Evolutionary conservation across 2,329 filamentous ascomycete species (phyloP).

Genomic region (Alternaria ethzedia): DNA sequence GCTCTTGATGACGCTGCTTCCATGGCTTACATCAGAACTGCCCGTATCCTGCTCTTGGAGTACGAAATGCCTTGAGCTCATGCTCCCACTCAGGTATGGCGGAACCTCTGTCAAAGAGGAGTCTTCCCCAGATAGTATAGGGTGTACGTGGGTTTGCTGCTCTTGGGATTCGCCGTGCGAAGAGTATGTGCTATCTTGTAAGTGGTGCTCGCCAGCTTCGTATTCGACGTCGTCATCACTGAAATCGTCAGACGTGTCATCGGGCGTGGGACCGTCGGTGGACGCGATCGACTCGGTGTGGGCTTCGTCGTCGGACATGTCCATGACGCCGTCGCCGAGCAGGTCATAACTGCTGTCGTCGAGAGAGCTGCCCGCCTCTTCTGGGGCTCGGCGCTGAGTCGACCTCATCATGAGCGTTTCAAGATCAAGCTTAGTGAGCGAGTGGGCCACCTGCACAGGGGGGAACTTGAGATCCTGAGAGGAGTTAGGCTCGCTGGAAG

Average conservation of each 20-base stretch:
- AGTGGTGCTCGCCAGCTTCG: constrained; percentile 25
- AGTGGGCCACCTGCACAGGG: constrained; percentile 38
- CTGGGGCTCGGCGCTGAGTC: constrained; percentile 27
- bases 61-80: constrained; percentile 24
- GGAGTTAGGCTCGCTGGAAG: constrained; percentile 30
- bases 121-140: constrained; percentile 27
- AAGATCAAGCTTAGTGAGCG: constrained; percentile 41
- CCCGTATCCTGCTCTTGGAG: constrained; percentile 32
- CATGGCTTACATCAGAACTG: constrained; percentile 19
- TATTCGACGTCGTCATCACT: constrained; percentile 42
- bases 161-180: constrained; percentile 23
- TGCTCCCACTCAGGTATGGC: constrained; percentile 30
- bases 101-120: constrained; percentile 41
- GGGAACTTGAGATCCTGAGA: constrained; percentile 42
- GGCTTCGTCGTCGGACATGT: constrained; percentile 46
- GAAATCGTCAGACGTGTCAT: constrained; percentile 39
- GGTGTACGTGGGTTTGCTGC: constrained; percentile 23
- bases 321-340: constrained; percentile 38
- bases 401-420: constrained; percentile 46
- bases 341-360: constrained; percentile 47
- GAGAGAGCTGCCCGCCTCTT: constrained; percentile 38
- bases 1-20: constrained; percentile 28
- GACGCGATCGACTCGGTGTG: constrained; percentile 48
- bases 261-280: constrained; percentile 40
- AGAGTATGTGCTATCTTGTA: constrained; percentile 28